Evolutionary conservation across 1,139 yeast species (phyloP), one percentile per base, ranked within the genome.

Genomic region (Ogataea hybrid): DNA sequence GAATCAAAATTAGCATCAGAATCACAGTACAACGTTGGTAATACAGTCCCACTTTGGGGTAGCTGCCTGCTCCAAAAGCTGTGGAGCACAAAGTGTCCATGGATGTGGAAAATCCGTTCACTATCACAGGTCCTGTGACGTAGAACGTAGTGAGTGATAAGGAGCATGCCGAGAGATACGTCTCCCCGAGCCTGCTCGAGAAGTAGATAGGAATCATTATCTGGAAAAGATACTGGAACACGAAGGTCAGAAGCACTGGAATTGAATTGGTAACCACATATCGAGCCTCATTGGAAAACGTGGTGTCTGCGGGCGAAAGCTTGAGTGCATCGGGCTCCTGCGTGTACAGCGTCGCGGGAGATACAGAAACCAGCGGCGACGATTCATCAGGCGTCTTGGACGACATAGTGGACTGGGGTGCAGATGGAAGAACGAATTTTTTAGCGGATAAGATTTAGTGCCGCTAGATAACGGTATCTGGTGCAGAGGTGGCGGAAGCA

Each of bases 71-170:
- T 14, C 74, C 73, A 43, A 51, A 67, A 2, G 73, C 71, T 28
- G 67, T 69, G 2, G 72, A 62, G 37, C 71, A 70, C 15, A 70
- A 56, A 4, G 73, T 64, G 48, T 71, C 76, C 48, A 71, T 53
- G 25, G 69, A 58, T 5, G 75, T 69, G 16, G 75, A 62, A 59
- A 70, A 69, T 3, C 75, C 75, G 46, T 68, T 69, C 39, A 68
- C 62, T 0, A 70, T 48, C 3, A 68, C 63, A 1, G 65, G 63
- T 0, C 71, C 73, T 2, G 71, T 62, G 41, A 69, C 57, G 47
- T 67, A 67, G 48, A 65, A 68, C 0, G 69, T 59, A 27, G 69
- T 65, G 7, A 65, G 57, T 5, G 71, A 63, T 25, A 69, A 52
- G 3, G 71, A 62, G 18, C 63, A 63, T 1, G 73, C 69, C 1